Base-by-base conservation (phyloP, 1,284 basidiomycete species). In the Quambalaria eucalypti region DNA sequence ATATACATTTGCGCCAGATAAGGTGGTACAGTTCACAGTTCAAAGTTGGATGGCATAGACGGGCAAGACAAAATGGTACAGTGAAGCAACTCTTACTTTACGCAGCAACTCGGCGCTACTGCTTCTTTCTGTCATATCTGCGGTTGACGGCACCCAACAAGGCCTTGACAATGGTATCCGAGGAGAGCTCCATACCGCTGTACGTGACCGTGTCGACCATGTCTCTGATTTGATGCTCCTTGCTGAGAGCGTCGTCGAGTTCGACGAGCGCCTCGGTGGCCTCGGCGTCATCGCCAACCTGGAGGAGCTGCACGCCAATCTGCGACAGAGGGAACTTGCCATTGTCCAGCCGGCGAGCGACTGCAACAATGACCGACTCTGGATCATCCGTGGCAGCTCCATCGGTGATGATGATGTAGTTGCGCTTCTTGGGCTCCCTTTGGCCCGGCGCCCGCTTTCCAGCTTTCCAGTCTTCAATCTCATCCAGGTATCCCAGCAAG, bases 181-280 rank as follows among this genome's bases (percentile, higher is more conserved):
- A 76, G 23, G 68, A 78, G 38, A 83, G 63, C 14, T 69, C 50
- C 14, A 77, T 66, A 2, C 78, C 78, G 1, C 69, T 69, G 61
- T 79, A 84, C 1, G 80, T 79, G 0, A 82, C 82, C 2, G 82
- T 84, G 62, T 85, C 83, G 2, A 85, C 82, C 4, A 85, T 85
- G 33, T 67, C 65, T 5, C 62, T 42, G 19, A 63, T 54, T 6
- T 48, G 49, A 28, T 62, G 48, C 25, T 57, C 47, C 14, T 44
- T 26, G 30, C 48, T 46, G 23, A 62, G 70, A 12, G 74, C 78
- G 60, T 84, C 78, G 59, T 84, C 82, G 19, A 84, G 72, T 52
- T 78, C 68, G 26, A 16, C 63, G n/a, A 85, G 74, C 51, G 78
- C 82, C 50, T 72, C 71, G 0, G 78, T 79, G 1, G 83, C 83